Conservation (phyloP, 2,329 filamentous ascomycete species). For the Sclerotinia sclerotiorum region DNA sequence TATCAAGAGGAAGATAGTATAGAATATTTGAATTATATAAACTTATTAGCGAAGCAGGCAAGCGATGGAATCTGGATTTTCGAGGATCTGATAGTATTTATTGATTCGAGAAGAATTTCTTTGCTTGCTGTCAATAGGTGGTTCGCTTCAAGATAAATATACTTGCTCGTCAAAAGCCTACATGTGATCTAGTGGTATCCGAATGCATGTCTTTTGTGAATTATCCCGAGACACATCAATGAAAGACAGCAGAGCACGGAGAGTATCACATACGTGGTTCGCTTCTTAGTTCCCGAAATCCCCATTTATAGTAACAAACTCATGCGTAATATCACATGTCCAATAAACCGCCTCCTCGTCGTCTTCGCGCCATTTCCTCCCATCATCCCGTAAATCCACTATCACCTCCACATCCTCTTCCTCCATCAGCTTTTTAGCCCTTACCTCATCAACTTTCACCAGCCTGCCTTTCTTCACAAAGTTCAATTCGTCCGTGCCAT, state of each 20-base stretch:
- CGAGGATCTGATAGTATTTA: not conserved
- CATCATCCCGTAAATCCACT: not conserved
- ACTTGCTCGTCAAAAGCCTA: not conserved
- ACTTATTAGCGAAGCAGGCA: not conserved
- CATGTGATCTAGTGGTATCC: not conserved
- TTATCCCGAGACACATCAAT: not conserved
- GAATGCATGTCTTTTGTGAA: not conserved
- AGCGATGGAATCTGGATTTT: too few species aligned
- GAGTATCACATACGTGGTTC: not conserved
- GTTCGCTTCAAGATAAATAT: not conserved
- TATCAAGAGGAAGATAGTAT: not conserved
- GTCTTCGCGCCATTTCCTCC: too few species aligned
- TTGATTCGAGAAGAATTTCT: not conserved
- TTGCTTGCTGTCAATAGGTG: not conserved
- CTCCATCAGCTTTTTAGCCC: not conserved
- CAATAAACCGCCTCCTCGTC: constrained; percentile 63
- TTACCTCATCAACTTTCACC: not conserved
- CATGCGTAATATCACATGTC: constrained; percentile 84
- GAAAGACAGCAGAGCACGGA: not conserved
- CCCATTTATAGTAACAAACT: constrained; percentile 66
- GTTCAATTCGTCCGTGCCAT: not conserved
- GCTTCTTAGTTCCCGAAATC: constrained; percentile 56
- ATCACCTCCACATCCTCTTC: not conserved
- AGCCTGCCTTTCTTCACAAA: not conserved
- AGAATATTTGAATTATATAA: not conserved